Conservation (phyloP, 164 flowering plant species). For the Umbilicus rupestris region DNA sequence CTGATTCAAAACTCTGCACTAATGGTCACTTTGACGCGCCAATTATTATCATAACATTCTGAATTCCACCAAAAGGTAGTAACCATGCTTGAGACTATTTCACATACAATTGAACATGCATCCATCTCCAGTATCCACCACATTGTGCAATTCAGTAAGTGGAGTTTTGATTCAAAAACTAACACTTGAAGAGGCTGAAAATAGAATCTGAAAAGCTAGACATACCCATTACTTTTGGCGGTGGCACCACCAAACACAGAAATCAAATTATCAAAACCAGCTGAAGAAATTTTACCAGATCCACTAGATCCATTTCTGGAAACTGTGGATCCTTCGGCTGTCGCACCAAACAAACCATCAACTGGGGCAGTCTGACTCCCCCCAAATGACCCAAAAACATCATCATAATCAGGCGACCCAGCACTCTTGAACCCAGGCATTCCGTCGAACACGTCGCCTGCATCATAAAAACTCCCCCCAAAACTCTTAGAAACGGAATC, state of each 20-base stretch:
- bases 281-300: constrained; percentile 8
- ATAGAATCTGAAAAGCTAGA: neutral
- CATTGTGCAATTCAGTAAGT: neutral
- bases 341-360: constrained; percentile 30
- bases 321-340: constrained; percentile 11
- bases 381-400: constrained; percentile 20
- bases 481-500: no score
- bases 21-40: neutral
- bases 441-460: constrained; percentile 43
- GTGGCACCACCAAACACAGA: constrained; percentile 34
- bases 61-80: neutral
- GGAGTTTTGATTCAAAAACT: neutral
- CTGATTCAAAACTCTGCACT: neutral
- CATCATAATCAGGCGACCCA: constrained; percentile 12
- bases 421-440: constrained; percentile 20
- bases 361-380: constrained; percentile 13
- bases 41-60: neutral
- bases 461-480: constrained; percentile 14
- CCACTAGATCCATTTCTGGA: constrained; percentile 11
- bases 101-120: neutral
- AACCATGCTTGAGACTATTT: neutral
- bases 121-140: neutral
- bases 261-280: constrained; percentile 30
- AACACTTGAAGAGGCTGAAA: neutral
- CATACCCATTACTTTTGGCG: constrained; percentile 23